Evolutionary conservation across 768 basidiomycete species (phyloP).

Genomic region (Kondoa subrosea): DNA sequence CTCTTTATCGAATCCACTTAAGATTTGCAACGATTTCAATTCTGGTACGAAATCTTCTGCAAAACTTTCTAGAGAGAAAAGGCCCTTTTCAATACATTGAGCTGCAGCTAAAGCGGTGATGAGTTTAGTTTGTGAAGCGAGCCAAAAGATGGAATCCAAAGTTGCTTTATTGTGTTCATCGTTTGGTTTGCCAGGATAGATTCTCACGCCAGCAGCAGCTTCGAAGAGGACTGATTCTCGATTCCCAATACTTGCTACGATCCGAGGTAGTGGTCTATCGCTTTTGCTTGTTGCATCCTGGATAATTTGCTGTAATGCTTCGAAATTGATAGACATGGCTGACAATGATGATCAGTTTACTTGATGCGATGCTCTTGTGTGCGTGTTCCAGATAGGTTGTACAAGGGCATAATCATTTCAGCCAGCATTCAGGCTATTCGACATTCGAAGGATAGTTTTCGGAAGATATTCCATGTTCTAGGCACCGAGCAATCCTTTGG

Average conservation of each 20-base stretch:
- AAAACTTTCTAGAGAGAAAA: conserved; percentile 2
- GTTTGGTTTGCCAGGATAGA: conserved; percentile 20
- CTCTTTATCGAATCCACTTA: conserved; percentile 3
- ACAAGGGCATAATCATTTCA: too few species aligned
- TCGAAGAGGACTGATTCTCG: conserved; percentile 9
- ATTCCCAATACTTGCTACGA: conserved; percentile 5
- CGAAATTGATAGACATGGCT: too few species aligned
- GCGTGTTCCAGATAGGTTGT: too few species aligned
- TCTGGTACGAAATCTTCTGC: conserved; percentile 12
- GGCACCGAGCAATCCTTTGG: too few species aligned
- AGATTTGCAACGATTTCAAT: conserved; percentile 1
- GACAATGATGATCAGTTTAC: too few species aligned
- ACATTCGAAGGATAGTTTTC: too few species aligned
- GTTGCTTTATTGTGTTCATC: conserved; percentile 10
- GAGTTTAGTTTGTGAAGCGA: conserved; percentile 14
- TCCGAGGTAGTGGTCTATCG: conserved; percentile 4
- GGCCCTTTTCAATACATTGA: conserved; percentile 10
- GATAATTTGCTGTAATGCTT: too few species aligned
- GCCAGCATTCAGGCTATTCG: too few species aligned
- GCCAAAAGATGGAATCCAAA: conserved; percentile 13
- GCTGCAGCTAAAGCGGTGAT: conserved; percentile 11
- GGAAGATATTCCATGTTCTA: too few species aligned
- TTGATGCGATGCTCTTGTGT: too few species aligned
- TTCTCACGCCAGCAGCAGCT: conserved; percentile 13
- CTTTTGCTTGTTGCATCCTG: too few species aligned